Conservation (phyloP, 352 stramenopile genomes). For the Hyaloperonospora arabidopsidis region DNA sequence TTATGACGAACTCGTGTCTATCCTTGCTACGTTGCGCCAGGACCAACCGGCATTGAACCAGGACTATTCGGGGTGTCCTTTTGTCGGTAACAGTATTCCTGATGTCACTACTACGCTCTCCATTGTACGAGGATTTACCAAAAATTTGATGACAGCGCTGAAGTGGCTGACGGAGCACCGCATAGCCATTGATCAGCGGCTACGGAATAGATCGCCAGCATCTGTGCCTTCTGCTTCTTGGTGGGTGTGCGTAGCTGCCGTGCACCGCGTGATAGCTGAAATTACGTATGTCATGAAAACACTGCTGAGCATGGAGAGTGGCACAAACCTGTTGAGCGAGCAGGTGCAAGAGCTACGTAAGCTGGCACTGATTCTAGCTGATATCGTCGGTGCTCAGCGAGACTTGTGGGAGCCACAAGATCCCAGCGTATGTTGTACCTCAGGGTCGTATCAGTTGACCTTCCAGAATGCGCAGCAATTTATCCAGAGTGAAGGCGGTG, state of each 20-base stretch:
- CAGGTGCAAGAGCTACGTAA: conserved; percentile 51
- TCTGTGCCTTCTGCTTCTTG: conserved; percentile 42
- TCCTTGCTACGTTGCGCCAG: conserved; percentile 34
- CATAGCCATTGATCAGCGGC: conserved; percentile 18
- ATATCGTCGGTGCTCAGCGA: conserved; percentile 37
- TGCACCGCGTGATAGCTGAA: conserved; percentile 45
- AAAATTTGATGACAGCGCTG: conserved; percentile 34
- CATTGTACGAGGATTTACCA: conserved; percentile 34
- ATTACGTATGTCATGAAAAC: conserved; percentile 55
- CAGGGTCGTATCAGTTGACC: conserved; percentile 44
- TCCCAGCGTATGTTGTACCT: conserved; percentile 25
- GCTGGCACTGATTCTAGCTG: conserved; percentile 43
- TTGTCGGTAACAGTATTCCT: conserved; percentile 30
- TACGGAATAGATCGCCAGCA: conserved; percentile 18
- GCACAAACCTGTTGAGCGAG: conserved; percentile 27
- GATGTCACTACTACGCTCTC: conserved; percentile 28
- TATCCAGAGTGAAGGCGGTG: conserved; percentile 50
- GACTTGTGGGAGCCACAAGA: conserved; percentile 37
- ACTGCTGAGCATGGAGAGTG: conserved; percentile 36
- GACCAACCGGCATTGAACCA: conserved; percentile 12
- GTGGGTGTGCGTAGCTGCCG: conserved; percentile 47
- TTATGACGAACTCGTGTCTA: conserved; percentile 39
- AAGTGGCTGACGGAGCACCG: conserved; percentile 51
- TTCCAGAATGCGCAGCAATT: conserved; percentile 53
- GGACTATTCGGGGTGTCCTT: conserved; percentile 10